phyloP scores from a whole-genome alignment of 2,329 filamentous ascomycete genomes.

The Exophiala sp. region DNA sequence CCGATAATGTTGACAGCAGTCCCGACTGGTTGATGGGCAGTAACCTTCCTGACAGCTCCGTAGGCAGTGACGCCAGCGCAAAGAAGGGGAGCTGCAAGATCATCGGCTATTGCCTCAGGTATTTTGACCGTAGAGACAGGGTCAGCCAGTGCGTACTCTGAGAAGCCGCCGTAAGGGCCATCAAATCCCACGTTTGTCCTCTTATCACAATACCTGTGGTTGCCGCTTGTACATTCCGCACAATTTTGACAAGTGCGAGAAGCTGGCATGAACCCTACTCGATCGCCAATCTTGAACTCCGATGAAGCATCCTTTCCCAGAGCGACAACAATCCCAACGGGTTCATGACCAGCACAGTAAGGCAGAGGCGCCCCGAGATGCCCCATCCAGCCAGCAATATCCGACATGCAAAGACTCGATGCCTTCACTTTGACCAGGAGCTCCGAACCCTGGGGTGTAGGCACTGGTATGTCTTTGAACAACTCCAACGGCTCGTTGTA shows the following conservation, averaged over 20 bases:
- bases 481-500: too few species aligned
- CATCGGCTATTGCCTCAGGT: background rate
- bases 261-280: constrained; percentile 1
- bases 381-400: background rate
- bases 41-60: background rate
- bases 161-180: background rate
- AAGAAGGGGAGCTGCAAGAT: background rate
- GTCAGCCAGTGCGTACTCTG: background rate
- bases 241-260: background rate
- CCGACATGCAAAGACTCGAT: background rate
- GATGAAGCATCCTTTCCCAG: background rate
- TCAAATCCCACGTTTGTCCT: too few species aligned
- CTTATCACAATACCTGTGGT: background rate
- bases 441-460: too few species aligned
- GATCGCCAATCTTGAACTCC: background rate
- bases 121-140: background rate
- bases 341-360: background rate
- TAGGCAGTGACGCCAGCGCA: background rate
- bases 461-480: too few species aligned
- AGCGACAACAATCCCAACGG: background rate
- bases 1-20: background rate
- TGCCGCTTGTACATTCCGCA: background rate
- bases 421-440: background rate
- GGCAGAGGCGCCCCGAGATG: background rate
- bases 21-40: background rate